Evolutionary conservation across 2,329 filamentous ascomycete species (phyloP).

Genomic region (Trichoderma endophyticum): DNA sequence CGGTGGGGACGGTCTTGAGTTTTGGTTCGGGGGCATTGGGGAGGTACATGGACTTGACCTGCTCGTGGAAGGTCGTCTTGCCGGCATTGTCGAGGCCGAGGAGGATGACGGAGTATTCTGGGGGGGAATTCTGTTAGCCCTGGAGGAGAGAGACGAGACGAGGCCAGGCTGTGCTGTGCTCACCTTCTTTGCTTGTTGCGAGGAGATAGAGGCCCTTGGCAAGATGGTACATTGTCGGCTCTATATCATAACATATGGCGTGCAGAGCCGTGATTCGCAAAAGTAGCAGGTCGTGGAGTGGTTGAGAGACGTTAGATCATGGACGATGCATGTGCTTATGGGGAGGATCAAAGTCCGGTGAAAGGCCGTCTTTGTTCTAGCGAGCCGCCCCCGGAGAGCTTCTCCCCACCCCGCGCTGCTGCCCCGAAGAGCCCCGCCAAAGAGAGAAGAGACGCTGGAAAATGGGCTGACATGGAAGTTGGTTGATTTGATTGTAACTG

Average conservation of each 20-base stretch:
- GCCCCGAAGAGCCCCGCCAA: constrained; percentile 12
- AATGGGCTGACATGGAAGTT: no score
- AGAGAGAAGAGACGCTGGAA: neutral
- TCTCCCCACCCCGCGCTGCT: constrained; percentile 4
- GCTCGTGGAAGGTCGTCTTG: constrained; percentile 96
- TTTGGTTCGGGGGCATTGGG: constrained; percentile 60
- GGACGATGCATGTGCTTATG: neutral
- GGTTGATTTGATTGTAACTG: neutral
- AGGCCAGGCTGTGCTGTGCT: neutral
- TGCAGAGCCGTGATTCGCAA: neutral
- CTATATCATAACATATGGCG: neutral
- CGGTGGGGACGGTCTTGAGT: constrained; percentile 88
- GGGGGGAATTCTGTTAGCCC: neutral
- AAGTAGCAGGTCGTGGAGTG: neutral
- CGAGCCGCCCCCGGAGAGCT: constrained; percentile 2
- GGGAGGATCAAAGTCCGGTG: neutral
- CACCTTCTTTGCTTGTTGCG: constrained; percentile 94
- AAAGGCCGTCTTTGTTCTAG: neutral
- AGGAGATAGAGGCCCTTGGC: constrained; percentile 92
- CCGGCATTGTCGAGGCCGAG: constrained; percentile 97
- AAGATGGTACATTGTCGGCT: constrained; percentile 79
- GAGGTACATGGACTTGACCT: constrained; percentile 86
- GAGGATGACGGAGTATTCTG: constrained; percentile 95
- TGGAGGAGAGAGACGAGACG: neutral
- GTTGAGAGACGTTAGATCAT: neutral